phyloP scores from a whole-genome alignment of 2,329 filamentous ascomycete species.

The Botryosphaeria dothidea region DNA sequence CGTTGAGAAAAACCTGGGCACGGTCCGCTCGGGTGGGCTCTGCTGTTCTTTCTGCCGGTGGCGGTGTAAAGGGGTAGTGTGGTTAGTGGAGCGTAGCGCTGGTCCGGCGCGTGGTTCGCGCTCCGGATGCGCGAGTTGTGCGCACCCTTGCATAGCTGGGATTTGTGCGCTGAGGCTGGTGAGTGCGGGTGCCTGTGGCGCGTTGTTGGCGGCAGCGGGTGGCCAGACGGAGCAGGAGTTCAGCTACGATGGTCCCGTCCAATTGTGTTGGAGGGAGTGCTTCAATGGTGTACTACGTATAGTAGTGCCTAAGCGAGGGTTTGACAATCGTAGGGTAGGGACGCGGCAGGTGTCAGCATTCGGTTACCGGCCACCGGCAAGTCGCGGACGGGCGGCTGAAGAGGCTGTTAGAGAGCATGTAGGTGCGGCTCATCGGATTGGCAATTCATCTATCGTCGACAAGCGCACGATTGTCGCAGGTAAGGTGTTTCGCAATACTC shows the following conservation, averaged over 20 bases:
- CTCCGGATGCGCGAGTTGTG: too few relatives aligned
- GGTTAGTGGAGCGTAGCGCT: not conserved
- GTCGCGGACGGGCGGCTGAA: not conserved
- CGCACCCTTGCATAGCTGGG: not conserved
- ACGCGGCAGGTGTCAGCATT: not conserved
- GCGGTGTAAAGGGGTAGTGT: not conserved
- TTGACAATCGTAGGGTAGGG: not conserved
- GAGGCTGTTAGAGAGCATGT: not conserved
- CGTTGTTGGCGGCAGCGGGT: not conserved
- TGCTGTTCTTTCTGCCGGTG: not conserved
- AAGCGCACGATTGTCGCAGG: constrained; percentile 49
- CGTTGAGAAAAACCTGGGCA: too few relatives aligned
- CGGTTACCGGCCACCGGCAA: not conserved
- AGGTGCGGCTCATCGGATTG: not conserved
- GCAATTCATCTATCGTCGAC: constrained; percentile 68
- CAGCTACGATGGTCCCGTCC: too few relatives aligned
- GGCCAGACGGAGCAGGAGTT: too few relatives aligned
- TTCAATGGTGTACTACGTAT: too few relatives aligned
- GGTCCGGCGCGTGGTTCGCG: too few relatives aligned
- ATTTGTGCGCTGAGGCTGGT: not conserved
- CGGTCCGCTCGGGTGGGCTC: not conserved
- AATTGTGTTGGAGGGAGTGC: too few relatives aligned
- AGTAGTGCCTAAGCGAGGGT: too few relatives aligned
- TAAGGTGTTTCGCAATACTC: not conserved
- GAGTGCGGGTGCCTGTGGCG: not conserved